Evolutionary conservation across 805 yeast genomes (phyloP).

Genomic region (Saccharomycopsis fermentans): DNA sequence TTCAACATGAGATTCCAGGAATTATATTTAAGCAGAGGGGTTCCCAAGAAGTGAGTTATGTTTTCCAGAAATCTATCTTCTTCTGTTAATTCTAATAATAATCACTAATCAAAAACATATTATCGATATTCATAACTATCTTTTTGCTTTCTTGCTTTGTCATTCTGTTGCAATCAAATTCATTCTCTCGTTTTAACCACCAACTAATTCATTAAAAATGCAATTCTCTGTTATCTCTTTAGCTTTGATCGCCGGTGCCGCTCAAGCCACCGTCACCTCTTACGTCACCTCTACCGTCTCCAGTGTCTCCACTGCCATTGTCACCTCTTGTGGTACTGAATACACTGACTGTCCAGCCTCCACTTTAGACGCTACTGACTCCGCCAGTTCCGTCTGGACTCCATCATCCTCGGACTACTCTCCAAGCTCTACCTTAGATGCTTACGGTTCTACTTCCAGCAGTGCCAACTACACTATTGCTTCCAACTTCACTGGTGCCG

Average conservation of each 20-base stretch:
- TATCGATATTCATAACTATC: neutral
- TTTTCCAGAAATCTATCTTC: no score
- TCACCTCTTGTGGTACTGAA: constrained; percentile 22
- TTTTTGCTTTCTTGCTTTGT: constrained; percentile 21
- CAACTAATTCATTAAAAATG: constrained; percentile 22
- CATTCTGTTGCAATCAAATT: constrained; percentile 13
- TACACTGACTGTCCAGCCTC: constrained; percentile 19
- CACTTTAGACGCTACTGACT: constrained; percentile 19
- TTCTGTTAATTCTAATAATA: neutral
- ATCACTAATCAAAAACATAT: neutral
- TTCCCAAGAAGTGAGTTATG: neutral
- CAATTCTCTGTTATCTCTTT: constrained; percentile 32
- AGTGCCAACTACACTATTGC: constrained; percentile 3
- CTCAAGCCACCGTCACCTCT: constrained; percentile 26
- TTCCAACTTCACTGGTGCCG: constrained; percentile 7
- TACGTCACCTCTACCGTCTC: constrained; percentile 20
- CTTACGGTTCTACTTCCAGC: constrained; percentile 13
- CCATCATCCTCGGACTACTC: constrained; percentile 6
- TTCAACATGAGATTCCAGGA: neutral
- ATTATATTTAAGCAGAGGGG: neutral
- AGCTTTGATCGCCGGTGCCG: constrained; percentile 18
- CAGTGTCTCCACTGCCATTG: constrained; percentile 15
- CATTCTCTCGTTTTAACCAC: neutral
- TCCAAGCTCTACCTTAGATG: constrained; percentile 13
- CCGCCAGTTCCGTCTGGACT: constrained; percentile 5